Percentiles rank a stretch among this genome's conserved stretches.
Evolutionary conservation across 2,329 filamentous ascomycete genomes (phyloP).

Genomic region (Pyricularia grisea): DNA sequence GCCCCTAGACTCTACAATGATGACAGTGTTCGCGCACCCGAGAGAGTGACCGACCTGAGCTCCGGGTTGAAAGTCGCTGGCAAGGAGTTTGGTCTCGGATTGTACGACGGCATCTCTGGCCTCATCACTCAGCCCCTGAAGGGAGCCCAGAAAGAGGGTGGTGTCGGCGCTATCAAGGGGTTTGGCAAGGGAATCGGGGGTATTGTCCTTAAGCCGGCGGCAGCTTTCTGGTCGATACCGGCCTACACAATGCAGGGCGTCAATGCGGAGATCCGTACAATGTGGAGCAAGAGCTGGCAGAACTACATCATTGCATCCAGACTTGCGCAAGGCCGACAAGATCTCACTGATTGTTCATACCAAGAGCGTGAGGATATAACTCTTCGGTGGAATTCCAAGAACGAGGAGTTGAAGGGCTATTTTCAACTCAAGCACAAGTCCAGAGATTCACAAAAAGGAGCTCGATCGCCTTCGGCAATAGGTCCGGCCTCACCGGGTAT

Average conservation of each 20-base stretch:
- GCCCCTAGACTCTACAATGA: constrained; percentile 62
- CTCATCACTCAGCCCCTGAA: constrained; percentile 50
- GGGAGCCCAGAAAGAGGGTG: constrained; percentile 42
- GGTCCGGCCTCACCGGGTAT: constrained; percentile 18
- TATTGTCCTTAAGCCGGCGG: constrained; percentile 70
- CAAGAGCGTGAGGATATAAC: constrained; percentile 58
- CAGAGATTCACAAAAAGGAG: background rate
- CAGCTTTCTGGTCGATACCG: constrained; percentile 62
- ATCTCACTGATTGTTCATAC: constrained; percentile 41
- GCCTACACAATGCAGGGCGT: constrained; percentile 79
- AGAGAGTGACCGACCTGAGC: constrained; percentile 53
- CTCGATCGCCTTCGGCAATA: constrained; percentile 12
- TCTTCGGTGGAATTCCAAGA: constrained; percentile 51
- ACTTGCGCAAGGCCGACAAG: constrained; percentile 64
- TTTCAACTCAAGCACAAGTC: constrained; percentile 39
- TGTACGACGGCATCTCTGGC: constrained; percentile 58
- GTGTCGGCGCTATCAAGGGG: constrained; percentile 44
- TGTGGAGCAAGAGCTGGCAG: constrained; percentile 60
- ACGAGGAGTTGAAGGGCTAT: constrained; percentile 51
- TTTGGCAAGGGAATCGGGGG: constrained; percentile 54
- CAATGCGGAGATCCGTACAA: constrained; percentile 65
- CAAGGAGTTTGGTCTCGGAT: constrained; percentile 50
- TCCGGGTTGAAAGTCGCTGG: constrained; percentile 54
- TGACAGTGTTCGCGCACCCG: constrained; percentile 54
- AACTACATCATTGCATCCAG: constrained; percentile 36